phyloP scores from a whole-genome alignment of 495 filamentous ascomycete species.

The Penicillium psychrofluorescens region DNA sequence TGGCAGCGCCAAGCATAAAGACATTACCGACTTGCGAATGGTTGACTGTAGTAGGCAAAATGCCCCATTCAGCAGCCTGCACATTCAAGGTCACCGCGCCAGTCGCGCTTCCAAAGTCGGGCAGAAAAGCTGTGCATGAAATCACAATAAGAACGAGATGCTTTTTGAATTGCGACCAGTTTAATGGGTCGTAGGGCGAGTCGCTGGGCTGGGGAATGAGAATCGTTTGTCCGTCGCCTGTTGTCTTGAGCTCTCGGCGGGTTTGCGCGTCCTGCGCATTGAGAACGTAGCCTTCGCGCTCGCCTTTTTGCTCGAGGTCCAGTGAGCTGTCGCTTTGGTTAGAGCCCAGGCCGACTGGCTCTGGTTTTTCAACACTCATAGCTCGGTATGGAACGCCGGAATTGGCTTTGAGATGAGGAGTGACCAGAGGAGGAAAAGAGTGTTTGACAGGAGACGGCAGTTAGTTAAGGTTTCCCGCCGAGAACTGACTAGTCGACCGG shows the following conservation, averaged over 20 bases:
- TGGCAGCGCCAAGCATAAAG: conserved; percentile 50
- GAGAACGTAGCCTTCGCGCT: conserved; percentile 18
- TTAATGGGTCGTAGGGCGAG: conserved; percentile 52
- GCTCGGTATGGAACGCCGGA: too few species aligned
- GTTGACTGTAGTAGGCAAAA: conserved; percentile 43
- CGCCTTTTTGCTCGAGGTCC: conserved; percentile 14
- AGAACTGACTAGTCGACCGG: too few species aligned
- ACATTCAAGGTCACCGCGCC: conserved; percentile 48
- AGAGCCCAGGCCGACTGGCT: too few species aligned
- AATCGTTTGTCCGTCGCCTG: conserved; percentile 29
- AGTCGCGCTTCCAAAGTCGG: conserved; percentile 50
- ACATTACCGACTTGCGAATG: conserved; percentile 50
- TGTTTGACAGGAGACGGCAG: too few species aligned
- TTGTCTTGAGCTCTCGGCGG: conserved; percentile 10
- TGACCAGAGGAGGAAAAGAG: too few species aligned
- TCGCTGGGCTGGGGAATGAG: conserved; percentile 54
- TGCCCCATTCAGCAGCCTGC: conserved; percentile 44
- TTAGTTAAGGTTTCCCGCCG: too few species aligned
- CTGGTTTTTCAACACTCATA: not conserved
- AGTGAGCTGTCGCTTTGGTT: not conserved
- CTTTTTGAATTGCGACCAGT: conserved; percentile 46
- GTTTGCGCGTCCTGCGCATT: conserved; percentile 4
- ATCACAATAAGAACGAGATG: conserved; percentile 47
- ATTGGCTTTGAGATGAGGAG: too few species aligned
- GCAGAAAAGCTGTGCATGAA: conserved; percentile 44